Evolutionary conservation across 345 rosid genomes (phyloP), one percentile per base, ranked within the genome.

Genomic region (Capsella bursapastoris): DNA sequence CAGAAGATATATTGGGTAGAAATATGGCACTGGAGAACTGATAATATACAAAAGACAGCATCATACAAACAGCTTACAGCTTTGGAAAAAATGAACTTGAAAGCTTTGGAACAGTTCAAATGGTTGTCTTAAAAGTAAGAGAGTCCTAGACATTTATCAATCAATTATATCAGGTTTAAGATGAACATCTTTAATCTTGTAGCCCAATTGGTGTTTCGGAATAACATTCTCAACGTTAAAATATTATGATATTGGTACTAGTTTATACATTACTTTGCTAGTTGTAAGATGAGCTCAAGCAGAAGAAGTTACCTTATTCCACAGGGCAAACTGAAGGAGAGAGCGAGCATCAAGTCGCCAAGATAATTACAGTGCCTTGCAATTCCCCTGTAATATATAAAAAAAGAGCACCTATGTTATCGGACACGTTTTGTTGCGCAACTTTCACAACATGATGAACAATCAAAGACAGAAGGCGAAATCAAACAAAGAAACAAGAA

Each of bases 361-460:
- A 95, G 97, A 81, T 95, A 95, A 72, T 95, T 95, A 68, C 90
- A 90, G 70, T 95, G 99, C 85, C 99, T 90, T 50, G 97, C 96
- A 31, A 92, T 85, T 57, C 99, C 99, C 97, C 97, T 95, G 70
- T 75, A 52, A 72, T 66, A 43, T 62, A 43, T 74, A 29, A 16
- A 45, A 13, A 57, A 68, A 16, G 10, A 59, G 13, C 22, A 50
- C 25, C 48, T 16, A 53, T 44, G 34, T 41, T 53, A 45, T 55
- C 8, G 6, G 7, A 63, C 29, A 56, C 27, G 9, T 72, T 3
- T 10, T 14, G 11, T 22, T 12, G 41, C 5, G 16, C 28, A 45
- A 15, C 5, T 45, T 70, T 57, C n/a, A 18, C 2, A 28, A 8
- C 35, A 74, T 52, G 57, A 70, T 47, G 51, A 48, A 48, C 25